phyloP scores from a whole-genome alignment of 2,329 filamentous ascomycete genomes.

The Colletotrichum neosansevieriae region DNA sequence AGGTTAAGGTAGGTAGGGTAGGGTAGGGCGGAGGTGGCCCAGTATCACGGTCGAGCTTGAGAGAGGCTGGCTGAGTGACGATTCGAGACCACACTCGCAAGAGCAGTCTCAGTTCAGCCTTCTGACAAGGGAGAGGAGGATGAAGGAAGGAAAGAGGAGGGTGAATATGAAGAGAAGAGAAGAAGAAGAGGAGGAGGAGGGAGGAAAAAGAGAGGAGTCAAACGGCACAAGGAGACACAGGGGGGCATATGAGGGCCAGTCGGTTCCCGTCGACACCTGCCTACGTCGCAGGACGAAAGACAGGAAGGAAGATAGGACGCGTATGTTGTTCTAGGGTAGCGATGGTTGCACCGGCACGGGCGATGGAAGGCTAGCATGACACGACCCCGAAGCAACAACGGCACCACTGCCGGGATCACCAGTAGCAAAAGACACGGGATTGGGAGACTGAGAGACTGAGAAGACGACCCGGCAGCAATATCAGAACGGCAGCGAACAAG shows the following conservation, averaged over 20 bases:
- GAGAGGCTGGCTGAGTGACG: conserved; percentile 15
- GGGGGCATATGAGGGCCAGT: conserved; percentile 14
- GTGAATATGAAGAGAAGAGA: conserved; percentile 4
- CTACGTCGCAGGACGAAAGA: not conserved
- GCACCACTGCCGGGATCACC: conserved; percentile 9
- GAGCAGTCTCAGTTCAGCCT: not conserved
- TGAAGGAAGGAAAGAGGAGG: not conserved
- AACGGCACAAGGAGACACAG: conserved; percentile 8
- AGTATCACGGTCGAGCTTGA: conserved; percentile 30
- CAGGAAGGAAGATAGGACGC: conserved; percentile 16
- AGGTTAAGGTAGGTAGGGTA: not conserved
- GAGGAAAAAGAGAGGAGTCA: conserved; percentile 3
- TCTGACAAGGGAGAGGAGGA: not conserved
- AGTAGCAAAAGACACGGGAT: not conserved
- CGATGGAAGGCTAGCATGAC: conserved; percentile 25
- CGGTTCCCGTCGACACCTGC: conserved; percentile 6
- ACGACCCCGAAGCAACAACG: conserved; percentile 14
- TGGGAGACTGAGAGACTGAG: not conserved
- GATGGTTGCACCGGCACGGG: conserved; percentile 30
- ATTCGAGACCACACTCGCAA: not conserved
- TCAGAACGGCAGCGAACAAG: conserved; percentile 9
- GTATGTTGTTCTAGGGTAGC: conserved; percentile 24
- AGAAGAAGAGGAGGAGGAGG: not conserved
- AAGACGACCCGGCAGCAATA: not conserved
- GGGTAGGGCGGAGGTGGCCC: conserved; percentile 17